Evolutionary conservation across 208 protist species (phyloP), one percentile per base, ranked within the genome.

Genomic region (Borovskyia barvae): DNA sequence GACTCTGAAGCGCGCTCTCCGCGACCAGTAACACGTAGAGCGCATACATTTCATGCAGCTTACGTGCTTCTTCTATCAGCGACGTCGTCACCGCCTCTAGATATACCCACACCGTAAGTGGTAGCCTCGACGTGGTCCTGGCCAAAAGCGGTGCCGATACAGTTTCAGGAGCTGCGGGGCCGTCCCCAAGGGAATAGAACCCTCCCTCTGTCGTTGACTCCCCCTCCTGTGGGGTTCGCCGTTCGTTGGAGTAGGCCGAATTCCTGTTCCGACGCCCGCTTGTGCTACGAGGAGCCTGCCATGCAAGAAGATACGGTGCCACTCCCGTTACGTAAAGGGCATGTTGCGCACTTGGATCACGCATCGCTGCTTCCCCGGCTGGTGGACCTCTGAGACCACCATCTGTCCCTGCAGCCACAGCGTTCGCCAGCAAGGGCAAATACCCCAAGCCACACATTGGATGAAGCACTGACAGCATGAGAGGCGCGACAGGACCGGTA

Each of bases 371-470:
- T 11, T 30, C 43, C 28, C 35, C 51, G n/a, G 40, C 30, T 15
- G 12, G 22, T 4, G 40, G 24, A 14, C 22, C 30, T 14, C 24
- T 43, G 12, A 42, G 35, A 36, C 25, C 6, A 15, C 51, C 36
- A 2, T 12, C 32, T 14, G 24, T 14, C 22, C 11, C 35, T 7
- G 50, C 20, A 8, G 35, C 24, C 1, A 15, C 12, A 15, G 29
- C 15, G n/a, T 33, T 47, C 22, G 37, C 20, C 12, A 71, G 22
- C 58, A 79, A 48, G 3, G 80, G 64, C n/a, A 71, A 52, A 57
- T 87, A 87, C 2, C 73, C 76, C 9, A 81, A 25, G 6, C 72
- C 64, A 17, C 67, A 64, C 50, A 83, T 30, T 25, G 80, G 55
- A 25, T 77, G 72, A 33, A 54, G 62, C 20, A 75, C 66, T 8